phyloP scores from a whole-genome alignment of 805 yeast species.

The Wickerhamomyces alni region DNA sequence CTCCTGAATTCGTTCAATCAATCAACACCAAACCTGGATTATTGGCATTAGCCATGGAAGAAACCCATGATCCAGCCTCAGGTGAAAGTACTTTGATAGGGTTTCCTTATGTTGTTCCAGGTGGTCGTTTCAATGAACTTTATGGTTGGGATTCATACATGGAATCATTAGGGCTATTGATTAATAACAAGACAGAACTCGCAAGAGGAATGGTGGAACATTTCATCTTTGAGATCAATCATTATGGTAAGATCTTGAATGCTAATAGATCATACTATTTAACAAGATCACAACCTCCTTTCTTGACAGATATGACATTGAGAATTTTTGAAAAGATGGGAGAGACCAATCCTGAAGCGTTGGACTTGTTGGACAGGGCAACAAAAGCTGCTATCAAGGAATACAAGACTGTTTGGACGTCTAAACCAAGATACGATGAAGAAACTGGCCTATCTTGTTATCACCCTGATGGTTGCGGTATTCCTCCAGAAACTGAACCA shows the following conservation, averaged over 20 bases:
- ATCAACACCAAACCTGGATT: constrained; percentile 82
- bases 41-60: constrained; percentile 69
- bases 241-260: constrained; percentile 89
- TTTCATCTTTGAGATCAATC: constrained; percentile 81
- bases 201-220: constrained; percentile 91
- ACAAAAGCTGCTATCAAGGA: constrained; percentile 79
- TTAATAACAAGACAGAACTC: constrained; percentile 57
- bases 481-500: constrained; percentile 94
- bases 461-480: constrained; percentile 86
- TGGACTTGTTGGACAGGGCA: constrained; percentile 60
- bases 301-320: constrained; percentile 86
- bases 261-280: constrained; percentile 91
- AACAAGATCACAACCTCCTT: constrained; percentile 94
- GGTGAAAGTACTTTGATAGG: constrained; percentile 51
- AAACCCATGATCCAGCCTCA: constrained; percentile 40
- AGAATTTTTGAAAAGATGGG: constrained; percentile 57
- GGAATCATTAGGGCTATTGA: constrained; percentile 77
- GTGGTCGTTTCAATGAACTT: constrained; percentile 93
- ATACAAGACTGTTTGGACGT: constrained; percentile 75
- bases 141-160: constrained; percentile 99
- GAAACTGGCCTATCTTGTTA: constrained; percentile 80
- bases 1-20: constrained; percentile 71
- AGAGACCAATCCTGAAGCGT: constrained; percentile 40
- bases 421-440: constrained; percentile 65
- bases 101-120: constrained; percentile 91